These are phyloP conservation scores for Pichia inconspicua DNA, from an alignment of 1,139 yeast species.

Conservation along the genomic window DNA sequence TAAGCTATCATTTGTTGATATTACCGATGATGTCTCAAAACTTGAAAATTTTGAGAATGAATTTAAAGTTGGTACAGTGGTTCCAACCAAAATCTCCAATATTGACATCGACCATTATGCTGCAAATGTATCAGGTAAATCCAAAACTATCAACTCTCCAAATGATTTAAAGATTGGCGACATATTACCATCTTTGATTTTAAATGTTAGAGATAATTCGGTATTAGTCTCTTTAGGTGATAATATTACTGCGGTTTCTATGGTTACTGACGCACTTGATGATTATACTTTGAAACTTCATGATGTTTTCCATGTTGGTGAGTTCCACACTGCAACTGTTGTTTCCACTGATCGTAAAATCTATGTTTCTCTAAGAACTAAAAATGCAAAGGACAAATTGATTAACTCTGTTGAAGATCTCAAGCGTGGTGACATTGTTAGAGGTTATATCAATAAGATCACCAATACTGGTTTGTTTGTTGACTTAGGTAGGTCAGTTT, in stretches of 20 bases:
- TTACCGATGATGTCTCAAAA: conserved; percentile 47
- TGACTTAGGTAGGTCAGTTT: conserved; percentile 60
- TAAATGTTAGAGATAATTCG: conserved; percentile 53
- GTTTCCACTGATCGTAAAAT: conserved; percentile 52
- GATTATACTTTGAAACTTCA: conserved; percentile 54
- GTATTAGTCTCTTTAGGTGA: conserved; percentile 63
- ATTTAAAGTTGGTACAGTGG: conserved; percentile 65
- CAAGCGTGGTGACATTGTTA: conserved; percentile 60
- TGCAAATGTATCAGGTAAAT: conserved; percentile 46
- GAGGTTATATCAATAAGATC: conserved; percentile 72
- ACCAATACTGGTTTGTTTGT: conserved; percentile 76
- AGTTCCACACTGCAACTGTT: conserved; percentile 56
- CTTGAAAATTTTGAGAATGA: conserved; percentile 45
- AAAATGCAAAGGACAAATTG: conserved; percentile 44
- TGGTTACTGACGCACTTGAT: conserved; percentile 70
- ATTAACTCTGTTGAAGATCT: conserved; percentile 49
- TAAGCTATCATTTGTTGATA: conserved; percentile 57
- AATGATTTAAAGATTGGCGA: conserved; percentile 53
- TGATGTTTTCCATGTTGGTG: conserved; percentile 47
- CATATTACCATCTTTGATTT: conserved; percentile 56
- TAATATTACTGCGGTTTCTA: conserved; percentile 56
- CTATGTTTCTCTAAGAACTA: conserved; percentile 53
- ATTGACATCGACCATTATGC: conserved; percentile 47
- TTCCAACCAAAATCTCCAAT: conserved; percentile 50
- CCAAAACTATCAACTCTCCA: conserved; percentile 33